These are phyloP conservation scores for Areca catechu DNA, from an alignment of 176 grass and related monocot species.

Conservation along the genomic window DNA sequence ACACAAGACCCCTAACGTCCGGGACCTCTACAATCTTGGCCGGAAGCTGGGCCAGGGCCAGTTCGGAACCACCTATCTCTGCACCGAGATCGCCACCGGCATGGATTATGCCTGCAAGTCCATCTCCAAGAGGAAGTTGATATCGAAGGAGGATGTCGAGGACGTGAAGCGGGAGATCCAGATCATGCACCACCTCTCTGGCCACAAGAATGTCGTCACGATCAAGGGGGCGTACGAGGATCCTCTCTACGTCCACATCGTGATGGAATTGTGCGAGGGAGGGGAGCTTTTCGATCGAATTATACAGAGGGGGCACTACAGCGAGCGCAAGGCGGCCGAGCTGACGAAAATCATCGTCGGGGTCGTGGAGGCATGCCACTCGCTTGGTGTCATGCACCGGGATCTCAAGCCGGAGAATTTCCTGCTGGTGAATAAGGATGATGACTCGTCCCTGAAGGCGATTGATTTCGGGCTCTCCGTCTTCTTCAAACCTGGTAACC, in stretches of 20 bases:
- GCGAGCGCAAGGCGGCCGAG: slow-evolving; percentile 50
- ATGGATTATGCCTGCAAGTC: slow-evolving; percentile 43
- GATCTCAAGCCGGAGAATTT: slow-evolving; percentile 80
- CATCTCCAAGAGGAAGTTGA: slow-evolving; percentile 65
- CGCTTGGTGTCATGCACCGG: slow-evolving; percentile 57
- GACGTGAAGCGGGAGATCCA: slow-evolving; percentile 73
- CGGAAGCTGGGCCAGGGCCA: slow-evolving; percentile 68
- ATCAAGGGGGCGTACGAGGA: slow-evolving; percentile 81
- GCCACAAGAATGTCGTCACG: slow-evolving; percentile 43
- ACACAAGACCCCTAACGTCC: slow-evolving; percentile 37
- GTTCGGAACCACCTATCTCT: slow-evolving; percentile 74
- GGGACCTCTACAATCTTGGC: slow-evolving; percentile 46
- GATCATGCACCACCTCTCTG: slow-evolving; percentile 69
- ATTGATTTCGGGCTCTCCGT: slow-evolving; percentile 74
- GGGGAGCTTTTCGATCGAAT: slow-evolving; percentile 28
- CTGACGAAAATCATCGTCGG: slow-evolving; percentile 53
- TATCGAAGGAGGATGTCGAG: slow-evolving; percentile 45
- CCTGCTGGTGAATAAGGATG: slow-evolving; percentile 26
- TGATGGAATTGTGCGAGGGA: slow-evolving; percentile 26
- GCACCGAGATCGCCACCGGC: slow-evolving; percentile 37
- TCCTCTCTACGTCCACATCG: slow-evolving; percentile 31
- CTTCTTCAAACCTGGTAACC: slow-evolving; percentile 56
- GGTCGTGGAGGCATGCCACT: slow-evolving; percentile 73
- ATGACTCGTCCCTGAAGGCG: slow-evolving; percentile 42
- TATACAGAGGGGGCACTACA: slow-evolving; percentile 48